phyloP scores from a whole-genome alignment of 1,284 basidiomycete genomes.

The Cutaneotrichosporon sp. region DNA sequence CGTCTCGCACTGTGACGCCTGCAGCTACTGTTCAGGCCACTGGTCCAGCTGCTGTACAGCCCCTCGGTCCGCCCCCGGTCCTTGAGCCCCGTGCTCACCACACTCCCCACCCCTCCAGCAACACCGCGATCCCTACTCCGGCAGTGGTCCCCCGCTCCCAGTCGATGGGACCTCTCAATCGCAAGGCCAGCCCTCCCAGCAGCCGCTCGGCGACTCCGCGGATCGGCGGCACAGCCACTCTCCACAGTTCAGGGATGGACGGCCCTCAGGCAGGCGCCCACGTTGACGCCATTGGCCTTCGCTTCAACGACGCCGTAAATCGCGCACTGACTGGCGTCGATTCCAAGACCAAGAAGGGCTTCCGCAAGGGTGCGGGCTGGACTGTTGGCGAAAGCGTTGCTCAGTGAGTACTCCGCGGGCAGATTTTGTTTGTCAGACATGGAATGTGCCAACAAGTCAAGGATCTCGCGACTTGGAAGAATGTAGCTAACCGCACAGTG shows the following conservation, averaged over 20 bases:
- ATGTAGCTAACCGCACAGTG: constrained; percentile 32
- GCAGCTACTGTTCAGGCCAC: constrained; percentile 34
- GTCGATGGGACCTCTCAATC: constrained; percentile 24
- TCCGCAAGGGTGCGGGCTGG: constrained; percentile 51
- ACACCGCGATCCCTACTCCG: constrained; percentile 6
- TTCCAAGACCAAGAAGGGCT: constrained; percentile 48
- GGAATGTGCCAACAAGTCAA: not conserved
- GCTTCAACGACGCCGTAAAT: constrained; percentile 53
- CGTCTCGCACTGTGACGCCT: constrained; percentile 50
- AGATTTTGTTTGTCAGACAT: not conserved
- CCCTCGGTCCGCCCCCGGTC: constrained; percentile 23
- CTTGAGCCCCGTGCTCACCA: constrained; percentile 13
- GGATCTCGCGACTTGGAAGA: not conserved
- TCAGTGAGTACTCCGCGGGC: constrained; percentile 38
- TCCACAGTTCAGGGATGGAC: constrained; percentile 17
- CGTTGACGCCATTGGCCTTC: constrained; percentile 52
- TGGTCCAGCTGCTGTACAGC: constrained; percentile 21
- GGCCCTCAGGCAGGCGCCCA: constrained; percentile 33
- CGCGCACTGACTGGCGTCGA: constrained; percentile 51
- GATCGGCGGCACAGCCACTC: not conserved
- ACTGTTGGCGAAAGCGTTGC: constrained; percentile 47
- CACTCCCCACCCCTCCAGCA: constrained; percentile 7
- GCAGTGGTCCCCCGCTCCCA: constrained; percentile 28
- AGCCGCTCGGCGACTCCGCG: constrained; percentile 22
- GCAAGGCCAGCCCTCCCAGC: constrained; percentile 26